phyloP scores from a whole-genome alignment of 495 filamentous ascomycete genomes.

The Penicillium silybi region DNA sequence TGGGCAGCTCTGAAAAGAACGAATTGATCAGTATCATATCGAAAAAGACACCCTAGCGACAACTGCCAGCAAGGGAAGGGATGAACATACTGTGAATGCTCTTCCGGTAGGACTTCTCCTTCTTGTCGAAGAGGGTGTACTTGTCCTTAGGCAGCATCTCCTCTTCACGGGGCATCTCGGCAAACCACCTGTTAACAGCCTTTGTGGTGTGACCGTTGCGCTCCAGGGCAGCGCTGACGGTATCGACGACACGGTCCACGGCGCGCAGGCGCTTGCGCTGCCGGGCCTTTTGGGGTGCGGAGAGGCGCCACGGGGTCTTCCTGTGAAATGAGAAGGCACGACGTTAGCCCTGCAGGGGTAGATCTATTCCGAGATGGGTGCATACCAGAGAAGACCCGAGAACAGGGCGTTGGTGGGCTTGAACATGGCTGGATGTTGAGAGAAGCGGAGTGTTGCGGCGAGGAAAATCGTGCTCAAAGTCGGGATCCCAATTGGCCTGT shows the following conservation, averaged over 20 bases:
- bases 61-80: neutral
- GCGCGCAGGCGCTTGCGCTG: slow-evolving; percentile 80
- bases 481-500: slow-evolving; percentile 28
- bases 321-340: slow-evolving; percentile 40
- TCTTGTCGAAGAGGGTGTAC: slow-evolving; percentile 96
- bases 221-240: slow-evolving; percentile 67
- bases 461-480: slow-evolving; percentile 29
- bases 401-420: slow-evolving; percentile 70
- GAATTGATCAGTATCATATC: neutral
- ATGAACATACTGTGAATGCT: slow-evolving; percentile 85
- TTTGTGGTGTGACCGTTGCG: slow-evolving; percentile 66
- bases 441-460: slow-evolving; percentile 4
- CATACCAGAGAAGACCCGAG: slow-evolving; percentile 81
- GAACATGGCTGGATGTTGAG: slow-evolving; percentile 47
- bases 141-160: slow-evolving; percentile 97
- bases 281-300: slow-evolving; percentile 79
- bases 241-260: slow-evolving; percentile 79
- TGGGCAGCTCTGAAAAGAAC: slow-evolving; percentile 67
- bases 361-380: neutral
- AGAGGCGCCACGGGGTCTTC: slow-evolving; percentile 98
- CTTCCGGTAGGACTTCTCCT: slow-evolving; percentile 93
- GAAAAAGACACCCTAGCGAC: neutral
- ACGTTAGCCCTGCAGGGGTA: slow-evolving; percentile 8
- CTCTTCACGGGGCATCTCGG: slow-evolving; percentile 90
- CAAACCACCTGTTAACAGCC: slow-evolving; percentile 81